Conservation (phyloP, 2,329 filamentous ascomycete genomes). For the Trichoderma gracile region DNA sequence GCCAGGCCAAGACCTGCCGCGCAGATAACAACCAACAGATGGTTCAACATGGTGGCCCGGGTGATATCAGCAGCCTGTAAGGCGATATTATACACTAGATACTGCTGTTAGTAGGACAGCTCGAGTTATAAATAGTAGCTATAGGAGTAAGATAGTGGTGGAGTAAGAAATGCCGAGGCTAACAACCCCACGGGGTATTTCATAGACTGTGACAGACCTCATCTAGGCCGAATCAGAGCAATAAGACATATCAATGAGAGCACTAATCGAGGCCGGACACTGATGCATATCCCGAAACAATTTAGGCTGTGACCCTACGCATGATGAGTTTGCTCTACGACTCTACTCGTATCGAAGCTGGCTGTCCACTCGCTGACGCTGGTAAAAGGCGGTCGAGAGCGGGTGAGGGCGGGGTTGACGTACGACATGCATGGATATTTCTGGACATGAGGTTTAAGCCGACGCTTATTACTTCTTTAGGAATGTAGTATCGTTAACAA, state of each 20-base stretch:
- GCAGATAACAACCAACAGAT: neutral
- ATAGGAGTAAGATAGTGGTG: neutral
- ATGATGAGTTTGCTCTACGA: neutral
- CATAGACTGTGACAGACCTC: neutral
- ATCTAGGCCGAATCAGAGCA: neutral
- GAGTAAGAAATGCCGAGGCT: neutral
- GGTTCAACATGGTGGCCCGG: neutral
- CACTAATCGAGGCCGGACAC: no score
- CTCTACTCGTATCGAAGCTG: neutral
- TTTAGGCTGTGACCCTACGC: neutral
- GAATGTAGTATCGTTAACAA: constrained; percentile 1
- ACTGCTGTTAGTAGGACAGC: neutral
- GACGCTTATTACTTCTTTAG: neutral
- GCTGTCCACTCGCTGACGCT: neutral
- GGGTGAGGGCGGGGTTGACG: neutral
- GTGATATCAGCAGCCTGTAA: no score
- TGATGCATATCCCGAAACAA: neutral
- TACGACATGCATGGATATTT: neutral
- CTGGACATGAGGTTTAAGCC: neutral
- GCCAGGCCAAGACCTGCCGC: neutral
- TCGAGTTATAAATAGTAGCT: neutral
- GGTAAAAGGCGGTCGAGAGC: neutral
- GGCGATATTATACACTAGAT: neutral
- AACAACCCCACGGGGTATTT: neutral
- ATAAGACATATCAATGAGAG: neutral